Evolutionary conservation across 179 eudicot genomes (phyloP).

Genomic region (Gypsophila paniculata): DNA sequence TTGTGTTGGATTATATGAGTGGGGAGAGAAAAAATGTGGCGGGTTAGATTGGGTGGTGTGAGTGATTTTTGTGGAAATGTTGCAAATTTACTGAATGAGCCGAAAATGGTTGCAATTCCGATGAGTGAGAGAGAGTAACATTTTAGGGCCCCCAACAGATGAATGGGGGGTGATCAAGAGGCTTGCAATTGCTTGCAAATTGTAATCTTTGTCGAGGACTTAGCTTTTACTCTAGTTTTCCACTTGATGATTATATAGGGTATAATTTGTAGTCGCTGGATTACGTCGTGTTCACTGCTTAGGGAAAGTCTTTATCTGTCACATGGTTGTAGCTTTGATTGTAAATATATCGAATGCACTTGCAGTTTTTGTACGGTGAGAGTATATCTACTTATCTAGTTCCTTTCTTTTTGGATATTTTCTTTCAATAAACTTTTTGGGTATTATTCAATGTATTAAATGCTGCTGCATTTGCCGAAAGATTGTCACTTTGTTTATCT

Average conservation of each 20-base stretch:
- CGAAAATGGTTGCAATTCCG: no score
- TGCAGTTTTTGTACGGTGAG: slow-evolving; percentile 7
- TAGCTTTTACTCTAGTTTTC: background rate
- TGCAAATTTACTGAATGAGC: no score
- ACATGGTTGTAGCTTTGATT: background rate
- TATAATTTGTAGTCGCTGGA: background rate
- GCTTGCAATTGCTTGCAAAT: slow-evolving; percentile 1
- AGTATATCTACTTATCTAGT: background rate
- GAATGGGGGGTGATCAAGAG: background rate
- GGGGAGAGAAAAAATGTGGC: no score
- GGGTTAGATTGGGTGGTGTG: no score
- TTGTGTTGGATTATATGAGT: no score
- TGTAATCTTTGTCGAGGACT: background rate
- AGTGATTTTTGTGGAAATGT: no score
- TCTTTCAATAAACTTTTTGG: background rate
- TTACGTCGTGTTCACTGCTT: background rate
- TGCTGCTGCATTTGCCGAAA: background rate
- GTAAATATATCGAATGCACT: background rate
- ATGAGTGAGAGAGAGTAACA: no score
- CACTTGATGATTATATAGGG: background rate
- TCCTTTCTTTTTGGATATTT: background rate
- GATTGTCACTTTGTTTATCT: background rate
- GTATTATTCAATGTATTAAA: background rate
- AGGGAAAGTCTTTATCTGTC: background rate
- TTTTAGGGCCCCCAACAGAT: background rate